Base-by-base conservation (phyloP, 495 filamentous ascomycete species). In the Penicillium ucsense region DNA sequence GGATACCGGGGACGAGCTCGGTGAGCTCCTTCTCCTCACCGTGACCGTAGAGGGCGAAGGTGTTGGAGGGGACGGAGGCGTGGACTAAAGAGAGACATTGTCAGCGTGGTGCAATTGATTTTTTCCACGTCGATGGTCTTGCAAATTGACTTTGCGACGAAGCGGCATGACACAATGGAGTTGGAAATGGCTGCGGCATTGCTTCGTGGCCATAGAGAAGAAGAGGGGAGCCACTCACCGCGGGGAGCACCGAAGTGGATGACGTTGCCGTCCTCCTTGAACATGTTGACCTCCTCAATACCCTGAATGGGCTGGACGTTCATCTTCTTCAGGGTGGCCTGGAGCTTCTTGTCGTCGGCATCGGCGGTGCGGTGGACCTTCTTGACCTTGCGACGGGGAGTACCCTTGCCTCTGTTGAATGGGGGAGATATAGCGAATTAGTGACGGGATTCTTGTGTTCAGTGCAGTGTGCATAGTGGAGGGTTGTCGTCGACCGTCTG, bases 271-370 rank as follows among this genome's bases (percentile, higher is more conserved):
- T 98, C 92, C 68, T 86, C 84, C 82, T 97, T 98, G 83, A 97
- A 97, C 94, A 97, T 98, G 82, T 98, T 98, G 65, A 98, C 92
- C 76, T 98, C 92, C 81, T 98, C 92, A 59, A 98, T 97, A 47
- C 84, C 88, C 78, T 95, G 90, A 74, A 98, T 95, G 61, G 92
- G 89, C 77, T 92, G 89, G 45, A 89, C 87, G 71, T 89, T 92
- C 70, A 95, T 80, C 80, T 95, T 95, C 83, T 94, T 95, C 35
- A 94, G 76, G 47, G 89, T 75, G 37, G 85, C 80, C 75, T 98
- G 92, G 34, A 98, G 87, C 81, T 98, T 98, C 84, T 96, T 97
- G 83, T 98, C 92, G 67, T 98, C 92, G 63, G 83, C 88, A 67
- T 82, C 85, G 54, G 85, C 82, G 66, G 80, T 85, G 70, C 90